These are phyloP conservation scores for Rhizopus arrhizus DNA, from an alignment of 371 early-diverging fungal species.

Conservation along the genomic window DNA sequence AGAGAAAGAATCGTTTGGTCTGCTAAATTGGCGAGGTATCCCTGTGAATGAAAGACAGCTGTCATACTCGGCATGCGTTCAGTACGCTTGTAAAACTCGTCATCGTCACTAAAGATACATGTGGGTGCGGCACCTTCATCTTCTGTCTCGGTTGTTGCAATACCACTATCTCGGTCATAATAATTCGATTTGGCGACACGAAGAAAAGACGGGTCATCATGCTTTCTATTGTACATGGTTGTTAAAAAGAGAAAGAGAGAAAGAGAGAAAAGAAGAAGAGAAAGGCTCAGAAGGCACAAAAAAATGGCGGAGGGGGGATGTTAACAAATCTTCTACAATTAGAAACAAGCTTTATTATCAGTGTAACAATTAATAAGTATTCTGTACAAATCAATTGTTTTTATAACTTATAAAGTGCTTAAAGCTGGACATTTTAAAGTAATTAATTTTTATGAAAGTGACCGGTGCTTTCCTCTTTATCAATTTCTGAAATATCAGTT, in stretches of 20 bases:
- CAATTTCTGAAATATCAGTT: too few relatives aligned
- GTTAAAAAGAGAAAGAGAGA: neutral
- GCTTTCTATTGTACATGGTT: neutral
- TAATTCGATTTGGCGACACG: slow-evolving; percentile 4
- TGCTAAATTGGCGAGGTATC: slow-evolving; percentile 44
- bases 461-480: too few relatives aligned
- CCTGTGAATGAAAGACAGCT: slow-evolving; percentile 25
- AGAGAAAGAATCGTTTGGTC: slow-evolving; percentile 41
- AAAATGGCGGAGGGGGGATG: too few relatives aligned
- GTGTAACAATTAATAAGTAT: too few relatives aligned
- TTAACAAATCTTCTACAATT: too few relatives aligned
- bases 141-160: slow-evolving; percentile 38
- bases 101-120: slow-evolving; percentile 51
- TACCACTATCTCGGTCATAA: slow-evolving; percentile 43
- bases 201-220: neutral
- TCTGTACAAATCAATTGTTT: too few relatives aligned
- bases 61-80: neutral
- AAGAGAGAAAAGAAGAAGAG: neutral
- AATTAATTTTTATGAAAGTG: too few relatives aligned
- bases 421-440: too few relatives aligned
- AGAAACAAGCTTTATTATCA: too few relatives aligned
- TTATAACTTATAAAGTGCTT: too few relatives aligned
- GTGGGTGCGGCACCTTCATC: slow-evolving; percentile 24
- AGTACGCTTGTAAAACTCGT: slow-evolving; percentile 21
- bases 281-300: too few relatives aligned